Percentiles rank a stretch among this genome's conserved stretches.
Conservation (phyloP, 345 rosid genomes). For the Trapa incisa region DNA sequence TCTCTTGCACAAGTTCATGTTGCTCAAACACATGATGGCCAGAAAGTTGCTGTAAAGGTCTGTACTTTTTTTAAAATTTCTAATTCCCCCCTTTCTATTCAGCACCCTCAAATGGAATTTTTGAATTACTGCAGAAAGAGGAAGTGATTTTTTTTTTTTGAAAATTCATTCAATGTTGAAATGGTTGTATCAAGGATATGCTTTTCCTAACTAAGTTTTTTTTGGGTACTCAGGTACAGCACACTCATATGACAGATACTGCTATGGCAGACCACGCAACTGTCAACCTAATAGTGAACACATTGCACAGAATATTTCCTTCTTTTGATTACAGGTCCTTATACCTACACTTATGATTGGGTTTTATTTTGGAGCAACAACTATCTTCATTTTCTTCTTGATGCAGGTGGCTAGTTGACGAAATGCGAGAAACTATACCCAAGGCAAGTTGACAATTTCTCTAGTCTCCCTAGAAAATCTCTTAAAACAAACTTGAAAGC, state of each 20-base stretch:
- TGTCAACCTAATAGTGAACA: conserved; percentile 62
- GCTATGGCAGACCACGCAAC: conserved; percentile 88
- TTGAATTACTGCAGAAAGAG: not conserved
- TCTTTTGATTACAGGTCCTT: conserved; percentile 83
- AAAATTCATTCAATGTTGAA: not conserved
- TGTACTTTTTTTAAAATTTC: not conserved
- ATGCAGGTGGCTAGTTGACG: conserved; percentile 85
- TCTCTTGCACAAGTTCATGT: conserved; percentile 99
- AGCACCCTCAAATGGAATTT: not conserved
- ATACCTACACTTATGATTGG: conserved; percentile 2
- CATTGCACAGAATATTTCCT: conserved; percentile 74
- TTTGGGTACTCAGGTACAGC: conserved; percentile 59
- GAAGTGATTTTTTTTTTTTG: not conserved
- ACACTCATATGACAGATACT: conserved; percentile 82
- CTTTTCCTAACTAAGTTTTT: conserved; percentile 1
- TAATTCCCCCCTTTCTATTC: not conserved
- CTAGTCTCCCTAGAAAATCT: not conserved
- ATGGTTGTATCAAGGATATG: not conserved
- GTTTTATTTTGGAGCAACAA: not conserved
- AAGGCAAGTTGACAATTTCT: conserved; percentile 40
- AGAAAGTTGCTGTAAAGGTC: conserved; percentile 93
- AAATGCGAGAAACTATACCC: conserved; percentile 80
- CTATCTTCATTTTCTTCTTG: conserved; percentile 15
- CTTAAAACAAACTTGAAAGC: not conserved
- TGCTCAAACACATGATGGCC: conserved; percentile 58